Conservation (phyloP, 371 early-diverging fungal species). For the Haplosporangium sp. region DNA sequence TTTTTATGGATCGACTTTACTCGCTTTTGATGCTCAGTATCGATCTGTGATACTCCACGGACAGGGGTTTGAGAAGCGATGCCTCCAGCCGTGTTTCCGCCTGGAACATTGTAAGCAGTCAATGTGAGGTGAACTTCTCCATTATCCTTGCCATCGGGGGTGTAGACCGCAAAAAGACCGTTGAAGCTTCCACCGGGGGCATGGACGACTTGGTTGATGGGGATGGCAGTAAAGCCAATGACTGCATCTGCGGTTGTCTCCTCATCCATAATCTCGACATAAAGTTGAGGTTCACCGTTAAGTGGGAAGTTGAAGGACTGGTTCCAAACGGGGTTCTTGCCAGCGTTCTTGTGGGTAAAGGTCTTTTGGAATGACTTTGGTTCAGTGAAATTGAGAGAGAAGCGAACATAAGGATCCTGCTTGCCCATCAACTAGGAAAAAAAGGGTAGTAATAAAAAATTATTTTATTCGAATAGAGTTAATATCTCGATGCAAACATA, state of each 20-base stretch:
- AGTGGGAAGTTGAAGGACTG: slow-evolving; percentile 63
- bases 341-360: slow-evolving; percentile 66
- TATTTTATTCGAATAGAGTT: background rate
- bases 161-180: slow-evolving; percentile 62
- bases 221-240: slow-evolving; percentile 70
- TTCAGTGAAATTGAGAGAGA: slow-evolving; percentile 58
- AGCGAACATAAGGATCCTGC: slow-evolving; percentile 70
- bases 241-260: slow-evolving; percentile 61
- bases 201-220: slow-evolving; percentile 63
- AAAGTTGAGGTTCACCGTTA: slow-evolving; percentile 63
- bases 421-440: slow-evolving; percentile 58
- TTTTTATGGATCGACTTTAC: slow-evolving; percentile 64
- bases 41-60: slow-evolving; percentile 61
- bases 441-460: background rate
- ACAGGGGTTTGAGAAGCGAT: slow-evolving; percentile 43
- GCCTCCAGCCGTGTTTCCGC: slow-evolving; percentile 52
- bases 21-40: slow-evolving; percentile 62
- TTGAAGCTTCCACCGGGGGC: slow-evolving; percentile 61
- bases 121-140: slow-evolving; percentile 65
- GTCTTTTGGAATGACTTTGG: slow-evolving; percentile 65
- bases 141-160: slow-evolving; percentile 59
- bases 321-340: slow-evolving; percentile 68
- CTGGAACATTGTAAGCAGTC: slow-evolving; percentile 60
- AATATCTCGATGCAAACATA: background rate
- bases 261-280: slow-evolving; percentile 67